Percentiles rank a stretch among this genome's conserved stretches.
These are phyloP conservation scores for Monosporozyma yasuniensis DNA, from an alignment of 805 yeast species.

Conservation along the genomic window DNA sequence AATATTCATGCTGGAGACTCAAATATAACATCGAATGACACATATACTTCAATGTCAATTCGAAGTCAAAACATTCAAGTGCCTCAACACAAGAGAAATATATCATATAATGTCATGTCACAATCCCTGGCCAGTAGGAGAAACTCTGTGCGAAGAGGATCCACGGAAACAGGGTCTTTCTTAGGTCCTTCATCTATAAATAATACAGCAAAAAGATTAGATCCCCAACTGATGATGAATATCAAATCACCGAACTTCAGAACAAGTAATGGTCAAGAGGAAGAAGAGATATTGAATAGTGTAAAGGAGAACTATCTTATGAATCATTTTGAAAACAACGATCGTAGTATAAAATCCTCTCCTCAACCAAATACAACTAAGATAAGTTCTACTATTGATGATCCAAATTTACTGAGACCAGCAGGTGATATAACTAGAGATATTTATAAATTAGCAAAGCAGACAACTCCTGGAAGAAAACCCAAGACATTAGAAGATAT, in stretches of 20 bases:
- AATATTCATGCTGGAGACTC: background rate
- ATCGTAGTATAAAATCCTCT: background rate
- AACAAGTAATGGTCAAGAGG: conserved; percentile 16
- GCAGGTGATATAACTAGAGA: conserved; percentile 35
- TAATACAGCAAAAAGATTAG: conserved; percentile 1
- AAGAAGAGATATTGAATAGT: conserved; percentile 27
- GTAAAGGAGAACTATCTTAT: conserved; percentile 25
- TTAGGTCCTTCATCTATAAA: background rate
- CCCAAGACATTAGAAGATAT: conserved; percentile 24
- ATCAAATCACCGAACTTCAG: conserved; percentile 28
- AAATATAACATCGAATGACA: background rate
- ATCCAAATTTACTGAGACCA: conserved; percentile 13
- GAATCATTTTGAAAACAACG: conserved; percentile 1
- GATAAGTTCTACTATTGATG: background rate
- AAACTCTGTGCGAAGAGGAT: conserved; percentile 4
- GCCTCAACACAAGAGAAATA: background rate
- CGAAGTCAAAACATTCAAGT: background rate
- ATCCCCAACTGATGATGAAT: conserved; percentile 21
- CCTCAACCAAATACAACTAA: conserved; percentile 3
- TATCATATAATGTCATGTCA: background rate
- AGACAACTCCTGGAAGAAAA: conserved; percentile 4
- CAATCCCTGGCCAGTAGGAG: conserved; percentile 5
- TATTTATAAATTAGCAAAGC: conserved; percentile 21
- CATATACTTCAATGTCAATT: background rate
- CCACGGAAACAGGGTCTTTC: background rate